Percentiles rank a stretch among this genome's conserved stretches.
phyloP scores from a whole-genome alignment of 2,329 filamentous ascomycete species.

The Huntiella savannae region DNA sequence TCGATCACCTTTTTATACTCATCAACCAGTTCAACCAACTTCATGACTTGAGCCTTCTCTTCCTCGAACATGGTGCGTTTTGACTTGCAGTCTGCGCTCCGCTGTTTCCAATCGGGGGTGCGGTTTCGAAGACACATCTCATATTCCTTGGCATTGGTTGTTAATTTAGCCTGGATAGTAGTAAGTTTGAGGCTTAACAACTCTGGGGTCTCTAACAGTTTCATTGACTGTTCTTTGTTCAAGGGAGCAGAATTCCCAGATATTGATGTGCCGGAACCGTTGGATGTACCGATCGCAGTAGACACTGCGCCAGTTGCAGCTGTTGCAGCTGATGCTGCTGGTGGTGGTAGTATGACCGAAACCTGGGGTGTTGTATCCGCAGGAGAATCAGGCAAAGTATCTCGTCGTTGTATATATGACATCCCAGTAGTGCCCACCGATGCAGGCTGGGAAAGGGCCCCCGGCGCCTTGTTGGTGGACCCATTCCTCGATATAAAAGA shows the following conservation, averaged over 20 bases:
- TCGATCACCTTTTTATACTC: conserved; percentile 23
- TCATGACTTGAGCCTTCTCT: conserved; percentile 22
- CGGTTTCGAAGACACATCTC: conserved; percentile 23
- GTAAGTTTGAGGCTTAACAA: conserved; percentile 22
- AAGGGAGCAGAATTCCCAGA: too few relatives aligned
- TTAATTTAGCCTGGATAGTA: conserved; percentile 23
- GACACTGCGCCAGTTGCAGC: not conserved
- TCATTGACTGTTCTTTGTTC: not conserved
- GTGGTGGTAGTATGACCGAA: conserved; percentile 1
- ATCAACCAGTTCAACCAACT: conserved; percentile 16
- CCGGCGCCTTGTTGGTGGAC: too few relatives aligned
- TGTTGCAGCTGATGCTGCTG: not conserved
- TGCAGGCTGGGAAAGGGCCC: too few relatives aligned
- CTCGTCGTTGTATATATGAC: too few relatives aligned
- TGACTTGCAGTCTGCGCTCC: conserved; percentile 19
- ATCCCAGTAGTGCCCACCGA: too few relatives aligned
- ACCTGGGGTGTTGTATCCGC: not conserved
- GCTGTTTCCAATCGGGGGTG: conserved; percentile 24
- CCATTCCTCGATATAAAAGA: too few relatives aligned
- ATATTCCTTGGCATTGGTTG: conserved; percentile 27
- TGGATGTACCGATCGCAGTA: too few relatives aligned
- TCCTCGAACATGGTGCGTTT: too few relatives aligned
- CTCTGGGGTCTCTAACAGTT: conserved; percentile 16
- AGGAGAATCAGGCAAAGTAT: too few relatives aligned
- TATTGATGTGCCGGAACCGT: too few relatives aligned